Percentiles rank a stretch among this genome's conserved stretches.
These are phyloP conservation scores for Oryza officinalis DNA, from an alignment of 176 grass and related monocot species.

Conservation along the genomic window DNA sequence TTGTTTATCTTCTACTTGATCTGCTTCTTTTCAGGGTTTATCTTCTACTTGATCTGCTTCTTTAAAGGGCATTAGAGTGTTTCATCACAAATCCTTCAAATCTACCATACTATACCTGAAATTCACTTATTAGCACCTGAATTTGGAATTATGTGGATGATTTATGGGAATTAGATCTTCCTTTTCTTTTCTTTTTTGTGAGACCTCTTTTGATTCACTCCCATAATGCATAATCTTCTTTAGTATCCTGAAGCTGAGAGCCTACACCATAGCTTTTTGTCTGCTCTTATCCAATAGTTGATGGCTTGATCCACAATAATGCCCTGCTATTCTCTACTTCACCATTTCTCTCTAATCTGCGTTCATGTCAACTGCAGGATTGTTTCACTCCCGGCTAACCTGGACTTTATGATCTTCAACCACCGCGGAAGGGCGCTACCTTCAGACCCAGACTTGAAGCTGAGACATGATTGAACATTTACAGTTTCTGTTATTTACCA, in stretches of 20 bases:
- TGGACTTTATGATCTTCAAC: conserved; percentile 99
- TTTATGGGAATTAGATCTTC: neutral
- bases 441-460: conserved; percentile 58
- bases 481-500: conserved; percentile 1
- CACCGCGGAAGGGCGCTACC: conserved; percentile 72
- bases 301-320: neutral
- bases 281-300: neutral
- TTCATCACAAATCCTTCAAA: neutral
- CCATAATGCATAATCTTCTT: neutral
- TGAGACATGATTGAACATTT: conserved; percentile 49
- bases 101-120: neutral
- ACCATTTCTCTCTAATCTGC: conserved; percentile 4
- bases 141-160: neutral
- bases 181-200: neutral
- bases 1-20: neutral
- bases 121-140: neutral
- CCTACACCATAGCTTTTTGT: neutral
- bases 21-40: neutral
- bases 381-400: conserved; percentile 70
- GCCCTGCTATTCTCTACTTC: neutral
- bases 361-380: conserved; percentile 55
- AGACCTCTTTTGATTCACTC: neutral
- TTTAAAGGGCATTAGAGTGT: neutral
- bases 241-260: conserved; percentile 1
- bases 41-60: neutral